A percentile compares a stretch with the other conserved stretches of the same genome.
These are phyloP conservation scores for Rhodofomes roseus DNA, from an alignment of 1,284 basidiomycete species.

Conservation along the genomic window DNA sequence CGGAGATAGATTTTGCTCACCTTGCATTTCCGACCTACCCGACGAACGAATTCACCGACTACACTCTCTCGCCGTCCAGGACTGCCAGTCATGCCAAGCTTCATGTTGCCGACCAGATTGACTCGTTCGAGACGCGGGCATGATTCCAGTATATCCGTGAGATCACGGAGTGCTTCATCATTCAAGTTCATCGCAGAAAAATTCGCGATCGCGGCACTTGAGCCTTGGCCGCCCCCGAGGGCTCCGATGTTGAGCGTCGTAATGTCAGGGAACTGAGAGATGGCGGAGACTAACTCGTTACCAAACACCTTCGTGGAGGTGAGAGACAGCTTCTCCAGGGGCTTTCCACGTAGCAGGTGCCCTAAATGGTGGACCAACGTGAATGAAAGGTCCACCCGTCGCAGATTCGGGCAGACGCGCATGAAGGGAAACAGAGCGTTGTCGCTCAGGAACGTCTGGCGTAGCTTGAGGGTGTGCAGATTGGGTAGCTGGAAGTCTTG, in stretches of 20 bases:
- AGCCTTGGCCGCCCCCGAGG: conserved; percentile 47
- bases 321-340: conserved; percentile 56
- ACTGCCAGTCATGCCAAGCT: conserved; percentile 40
- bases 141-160: conserved; percentile 40
- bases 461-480: conserved; percentile 54
- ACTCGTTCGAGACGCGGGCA: conserved; percentile 44
- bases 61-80: conserved; percentile 27
- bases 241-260: conserved; percentile 56
- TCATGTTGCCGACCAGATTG: conserved; percentile 60
- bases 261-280: conserved; percentile 39
- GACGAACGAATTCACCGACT: conserved; percentile 43
- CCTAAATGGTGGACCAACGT: conserved; percentile 45
- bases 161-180: conserved; percentile 41
- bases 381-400: conserved; percentile 61
- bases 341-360: conserved; percentile 15
- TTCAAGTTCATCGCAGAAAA: conserved; percentile 52
- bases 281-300: conserved; percentile 37
- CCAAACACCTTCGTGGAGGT: conserved; percentile 50
- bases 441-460: conserved; percentile 52
- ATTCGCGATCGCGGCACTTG: conserved; percentile 41
- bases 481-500: conserved; percentile 31
- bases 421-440: conserved; percentile 40
- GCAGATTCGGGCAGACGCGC: conserved; percentile 44
- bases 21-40: conserved; percentile 58
- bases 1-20: conserved; percentile 27